A percentile compares a stretch with the other conserved stretches of the same genome.
Conservation (phyloP, 768 basidiomycete species). For the Pulveroboletus sp. region DNA sequence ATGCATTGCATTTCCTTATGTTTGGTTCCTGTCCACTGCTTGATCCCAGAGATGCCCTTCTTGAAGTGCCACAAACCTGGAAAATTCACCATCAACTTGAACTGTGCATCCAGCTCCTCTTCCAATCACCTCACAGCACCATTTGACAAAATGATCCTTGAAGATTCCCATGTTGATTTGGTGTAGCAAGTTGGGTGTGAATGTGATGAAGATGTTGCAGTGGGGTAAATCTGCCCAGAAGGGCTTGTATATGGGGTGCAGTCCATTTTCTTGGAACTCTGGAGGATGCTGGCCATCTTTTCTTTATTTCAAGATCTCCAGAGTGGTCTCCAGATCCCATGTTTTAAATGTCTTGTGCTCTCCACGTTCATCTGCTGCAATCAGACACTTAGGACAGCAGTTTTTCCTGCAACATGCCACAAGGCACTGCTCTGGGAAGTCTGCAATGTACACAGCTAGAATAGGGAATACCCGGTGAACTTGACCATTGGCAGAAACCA, state of each 20-base stretch:
- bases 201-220: constrained; percentile 26
- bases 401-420: constrained; percentile 5
- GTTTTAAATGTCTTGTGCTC: not conserved
- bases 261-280: constrained; percentile 10
- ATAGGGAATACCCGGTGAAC: not conserved
- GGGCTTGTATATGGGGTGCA: constrained; percentile 11
- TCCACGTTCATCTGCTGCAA: not conserved
- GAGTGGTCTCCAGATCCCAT: not conserved
- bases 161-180: constrained; percentile 46
- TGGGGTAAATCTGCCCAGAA: constrained; percentile 9
- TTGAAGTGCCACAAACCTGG: constrained; percentile 22
- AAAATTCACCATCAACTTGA: constrained; percentile 7
- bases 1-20: too few relatives aligned
- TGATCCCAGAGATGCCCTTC: constrained; percentile 28
- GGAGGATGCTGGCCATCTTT: not conserved
- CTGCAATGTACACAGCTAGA: not conserved
- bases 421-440: not conserved
- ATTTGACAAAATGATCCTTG: constrained; percentile 39
- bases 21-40: constrained; percentile 34
- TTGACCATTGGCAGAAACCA: constrained; percentile 7
- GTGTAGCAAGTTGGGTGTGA: constrained; percentile 43
- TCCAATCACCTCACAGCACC: constrained; percentile 24
- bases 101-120: constrained; percentile 13
- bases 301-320: not conserved
- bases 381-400: constrained; percentile 5